A percentile compares a stretch with the other conserved stretches of the same genome.
Evolutionary conservation across 768 basidiomycete species (phyloP).

Genomic region (Lepiota brunneoincarnata): DNA sequence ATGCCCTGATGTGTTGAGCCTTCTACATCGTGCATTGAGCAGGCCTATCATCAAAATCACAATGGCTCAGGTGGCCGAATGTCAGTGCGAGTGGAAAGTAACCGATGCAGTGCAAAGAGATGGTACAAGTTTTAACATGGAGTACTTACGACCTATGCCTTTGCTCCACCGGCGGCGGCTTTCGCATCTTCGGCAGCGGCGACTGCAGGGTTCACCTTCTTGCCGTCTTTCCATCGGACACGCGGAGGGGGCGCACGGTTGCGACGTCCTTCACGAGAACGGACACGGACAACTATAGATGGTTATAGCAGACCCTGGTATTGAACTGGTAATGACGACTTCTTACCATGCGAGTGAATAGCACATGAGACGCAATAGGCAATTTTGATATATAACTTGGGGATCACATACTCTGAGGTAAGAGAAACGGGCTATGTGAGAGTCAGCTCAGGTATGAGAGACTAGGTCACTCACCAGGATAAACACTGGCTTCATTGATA

Average conservation of each 20-base stretch:
- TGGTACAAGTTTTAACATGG: slow-evolving; percentile 8
- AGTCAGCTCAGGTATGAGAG: neutral
- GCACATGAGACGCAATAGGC: slow-evolving; percentile 99
- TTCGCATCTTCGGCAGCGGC: slow-evolving; percentile 90
- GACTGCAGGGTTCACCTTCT: slow-evolving; percentile 96
- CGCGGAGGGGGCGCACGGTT: slow-evolving; percentile 98
- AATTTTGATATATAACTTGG: slow-evolving; percentile 98
- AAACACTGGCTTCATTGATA: slow-evolving; percentile 94
- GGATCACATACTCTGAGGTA: slow-evolving; percentile 90
- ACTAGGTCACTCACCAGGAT: slow-evolving; percentile 60
- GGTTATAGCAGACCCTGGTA: neutral
- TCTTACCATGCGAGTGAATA: slow-evolving; percentile 95
- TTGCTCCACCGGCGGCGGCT: slow-evolving; percentile 48
- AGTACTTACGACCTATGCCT: slow-evolving; percentile 41
- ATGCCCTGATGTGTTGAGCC: slow-evolving; percentile 6
- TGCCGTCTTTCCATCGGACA: slow-evolving; percentile 91
- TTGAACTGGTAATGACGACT: slow-evolving; percentile 1
- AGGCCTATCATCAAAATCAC: neutral
- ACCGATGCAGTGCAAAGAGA: slow-evolving; percentile 8
- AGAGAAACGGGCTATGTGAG: slow-evolving; percentile 1
- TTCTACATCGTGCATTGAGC: neutral
- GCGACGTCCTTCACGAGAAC: slow-evolving; percentile 91
- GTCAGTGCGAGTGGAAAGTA: neutral
- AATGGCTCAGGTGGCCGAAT: neutral
- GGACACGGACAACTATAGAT: slow-evolving; percentile 90